A percentile compares a stretch with the other conserved stretches of the same genome.
phyloP scores from a whole-genome alignment of 306 rosid species.

The Gastrolobium bilobum region DNA sequence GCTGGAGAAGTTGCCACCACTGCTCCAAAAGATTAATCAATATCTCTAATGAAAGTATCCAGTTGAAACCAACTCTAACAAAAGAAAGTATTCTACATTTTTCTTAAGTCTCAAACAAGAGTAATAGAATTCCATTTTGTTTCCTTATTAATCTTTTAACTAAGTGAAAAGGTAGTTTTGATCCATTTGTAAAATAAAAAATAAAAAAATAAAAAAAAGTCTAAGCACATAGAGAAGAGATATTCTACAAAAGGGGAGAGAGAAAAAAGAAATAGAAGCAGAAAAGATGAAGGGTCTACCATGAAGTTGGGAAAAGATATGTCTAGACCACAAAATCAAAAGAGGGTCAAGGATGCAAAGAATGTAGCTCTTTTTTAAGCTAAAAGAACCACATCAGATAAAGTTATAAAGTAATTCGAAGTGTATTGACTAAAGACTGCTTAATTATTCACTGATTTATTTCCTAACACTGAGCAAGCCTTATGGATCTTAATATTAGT shows the following conservation, averaged over 20 bases:
- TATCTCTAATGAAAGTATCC: background rate
- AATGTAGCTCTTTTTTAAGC: constrained; percentile 50
- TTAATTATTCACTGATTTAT: constrained; percentile 30
- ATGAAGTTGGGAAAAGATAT: constrained; percentile 53
- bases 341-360: constrained; percentile 54
- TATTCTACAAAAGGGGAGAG: background rate
- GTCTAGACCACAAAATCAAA: constrained; percentile 47
- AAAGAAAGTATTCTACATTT: background rate
- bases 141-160: background rate
- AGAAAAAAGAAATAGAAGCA: background rate
- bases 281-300: constrained; percentile 56
- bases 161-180: constrained; percentile 10
- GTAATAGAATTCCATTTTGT: background rate
- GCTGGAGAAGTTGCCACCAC: constrained; percentile 23
- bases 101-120: background rate
- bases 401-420: constrained; percentile 46
- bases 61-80: constrained; percentile 5
- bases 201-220: background rate
- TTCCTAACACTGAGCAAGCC: constrained; percentile 9
- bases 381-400: constrained; percentile 59
- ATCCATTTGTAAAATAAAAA: background rate
- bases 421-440: constrained; percentile 39
- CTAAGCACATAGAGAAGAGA: background rate
- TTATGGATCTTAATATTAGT: constrained; percentile 24
- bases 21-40: background rate